Evolutionary conservation across 1,284 basidiomycete species (phyloP).

Genomic region (Leccinum solheimii): DNA sequence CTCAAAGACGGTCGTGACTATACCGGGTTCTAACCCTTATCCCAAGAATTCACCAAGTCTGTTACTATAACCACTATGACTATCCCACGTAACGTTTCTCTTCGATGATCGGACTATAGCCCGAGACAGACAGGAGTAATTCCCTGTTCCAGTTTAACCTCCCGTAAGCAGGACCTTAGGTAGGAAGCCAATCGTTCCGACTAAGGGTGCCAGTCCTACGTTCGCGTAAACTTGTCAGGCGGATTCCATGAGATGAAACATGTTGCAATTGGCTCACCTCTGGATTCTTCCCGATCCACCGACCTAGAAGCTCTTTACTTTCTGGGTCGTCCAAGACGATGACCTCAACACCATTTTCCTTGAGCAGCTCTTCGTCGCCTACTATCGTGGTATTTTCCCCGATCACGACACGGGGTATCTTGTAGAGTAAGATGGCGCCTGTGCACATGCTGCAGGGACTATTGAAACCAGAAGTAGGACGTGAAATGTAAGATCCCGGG

Average conservation of each 20-base stretch:
- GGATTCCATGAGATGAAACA: constrained; percentile 6
- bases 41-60: constrained; percentile 69
- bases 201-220: constrained; percentile 50
- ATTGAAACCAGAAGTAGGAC: not conserved
- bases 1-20: constrained; percentile 95
- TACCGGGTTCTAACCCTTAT: constrained; percentile 81
- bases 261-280: constrained; percentile 39
- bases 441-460: constrained; percentile 67
- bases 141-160: constrained; percentile 41
- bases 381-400: constrained; percentile 54
- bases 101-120: not conserved
- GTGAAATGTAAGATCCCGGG: not conserved
- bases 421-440: constrained; percentile 59
- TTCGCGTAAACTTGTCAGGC: constrained; percentile 9
- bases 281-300: constrained; percentile 52
- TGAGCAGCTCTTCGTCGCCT: constrained; percentile 53
- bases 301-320: constrained; percentile 48
- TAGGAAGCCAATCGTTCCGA: not conserved
- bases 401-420: constrained; percentile 60
- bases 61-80: constrained; percentile 46
- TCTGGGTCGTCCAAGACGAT: constrained; percentile 46
- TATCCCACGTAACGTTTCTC: not conserved
- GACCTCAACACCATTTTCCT: constrained; percentile 52
- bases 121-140: constrained; percentile 15
- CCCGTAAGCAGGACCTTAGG: not conserved